These are phyloP conservation scores for Pseudogymnoascus verrucosus DNA, from an alignment of 2,329 filamentous ascomycete genomes.

Conservation along the genomic window DNA sequence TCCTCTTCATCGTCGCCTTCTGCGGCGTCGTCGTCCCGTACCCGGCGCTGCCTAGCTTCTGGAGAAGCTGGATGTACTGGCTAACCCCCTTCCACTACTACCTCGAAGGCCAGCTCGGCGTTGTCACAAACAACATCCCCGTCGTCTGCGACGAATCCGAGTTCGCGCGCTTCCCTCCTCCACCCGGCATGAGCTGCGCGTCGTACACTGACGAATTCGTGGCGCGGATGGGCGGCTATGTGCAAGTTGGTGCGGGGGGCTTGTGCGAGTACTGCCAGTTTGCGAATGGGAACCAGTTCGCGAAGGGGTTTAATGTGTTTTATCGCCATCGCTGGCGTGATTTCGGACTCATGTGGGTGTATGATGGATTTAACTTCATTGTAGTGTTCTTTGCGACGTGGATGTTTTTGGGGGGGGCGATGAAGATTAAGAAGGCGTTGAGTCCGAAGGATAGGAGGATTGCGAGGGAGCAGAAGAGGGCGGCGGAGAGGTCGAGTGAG, in stretches of 20 bases:
- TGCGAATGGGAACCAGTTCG: slow-evolving; percentile 42
- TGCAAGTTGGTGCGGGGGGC: slow-evolving; percentile 45
- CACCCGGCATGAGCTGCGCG: slow-evolving; percentile 50
- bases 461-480: slow-evolving; percentile 1
- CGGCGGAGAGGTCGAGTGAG: neutral
- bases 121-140: slow-evolving; percentile 45
- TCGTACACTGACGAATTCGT: slow-evolving; percentile 50
- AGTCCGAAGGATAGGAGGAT: slow-evolving; percentile 11
- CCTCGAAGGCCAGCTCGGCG: slow-evolving; percentile 52
- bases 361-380: slow-evolving; percentile 55
- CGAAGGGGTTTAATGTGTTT: slow-evolving; percentile 48
- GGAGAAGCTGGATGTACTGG: slow-evolving; percentile 59
- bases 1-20: slow-evolving; percentile 62
- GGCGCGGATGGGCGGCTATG: slow-evolving; percentile 49
- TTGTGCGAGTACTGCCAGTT: slow-evolving; percentile 61
- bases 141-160: slow-evolving; percentile 49
- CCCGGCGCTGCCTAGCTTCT: slow-evolving; percentile 50
- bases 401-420: slow-evolving; percentile 37
- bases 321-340: slow-evolving; percentile 56
- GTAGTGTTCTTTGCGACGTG: slow-evolving; percentile 45
- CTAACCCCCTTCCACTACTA: slow-evolving; percentile 62
- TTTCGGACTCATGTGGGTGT: slow-evolving; percentile 57
- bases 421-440: slow-evolving; percentile 11
- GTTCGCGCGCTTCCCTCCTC: slow-evolving; percentile 51
- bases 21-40: slow-evolving; percentile 63